These are phyloP conservation scores for Biscogniauxia marginata DNA, from an alignment of 2,329 filamentous ascomycete genomes.

Conservation along the genomic window DNA sequence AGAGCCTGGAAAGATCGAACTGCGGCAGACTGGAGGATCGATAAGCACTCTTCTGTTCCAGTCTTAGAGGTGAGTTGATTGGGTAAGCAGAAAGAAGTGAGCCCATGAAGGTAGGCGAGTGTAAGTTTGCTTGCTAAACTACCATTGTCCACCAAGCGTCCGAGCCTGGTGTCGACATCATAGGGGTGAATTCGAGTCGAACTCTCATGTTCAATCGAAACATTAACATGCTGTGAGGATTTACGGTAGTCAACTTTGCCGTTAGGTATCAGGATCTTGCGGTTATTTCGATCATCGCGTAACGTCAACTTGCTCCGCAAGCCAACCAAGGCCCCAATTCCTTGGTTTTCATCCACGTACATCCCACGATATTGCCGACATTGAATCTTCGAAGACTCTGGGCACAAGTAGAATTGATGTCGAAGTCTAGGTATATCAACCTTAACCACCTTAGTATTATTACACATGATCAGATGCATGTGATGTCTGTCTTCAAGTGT, in stretches of 20 bases:
- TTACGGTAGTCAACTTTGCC: conserved; percentile 2
- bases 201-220: conserved; percentile 6
- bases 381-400: conserved; percentile 39
- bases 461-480: neutral
- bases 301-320: conserved; percentile 51
- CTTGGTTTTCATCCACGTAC: conserved; percentile 45
- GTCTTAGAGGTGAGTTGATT: conserved; percentile 49
- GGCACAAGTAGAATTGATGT: conserved; percentile 44
- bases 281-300: conserved; percentile 19
- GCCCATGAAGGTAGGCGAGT: conserved; percentile 50
- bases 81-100: conserved; percentile 51
- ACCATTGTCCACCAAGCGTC: conserved; percentile 49
- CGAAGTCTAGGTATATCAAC: conserved; percentile 45
- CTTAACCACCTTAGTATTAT: neutral
- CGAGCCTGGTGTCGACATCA: conserved; percentile 47
- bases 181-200: conserved; percentile 33
- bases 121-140: conserved; percentile 51
- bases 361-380: conserved; percentile 47
- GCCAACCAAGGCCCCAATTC: conserved; percentile 47
- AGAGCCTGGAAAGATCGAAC: conserved; percentile 47
- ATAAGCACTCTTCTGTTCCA: conserved; percentile 54
- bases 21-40: conserved; percentile 47
- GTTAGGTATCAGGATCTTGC: conserved; percentile 19
- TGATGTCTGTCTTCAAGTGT: neutral
- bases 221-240: conserved; percentile 2